Evolutionary conservation across 192 early-diverging fungal genomes (phyloP), one percentile per base, ranked within the genome.

Genomic region (Coemansia sp.): DNA sequence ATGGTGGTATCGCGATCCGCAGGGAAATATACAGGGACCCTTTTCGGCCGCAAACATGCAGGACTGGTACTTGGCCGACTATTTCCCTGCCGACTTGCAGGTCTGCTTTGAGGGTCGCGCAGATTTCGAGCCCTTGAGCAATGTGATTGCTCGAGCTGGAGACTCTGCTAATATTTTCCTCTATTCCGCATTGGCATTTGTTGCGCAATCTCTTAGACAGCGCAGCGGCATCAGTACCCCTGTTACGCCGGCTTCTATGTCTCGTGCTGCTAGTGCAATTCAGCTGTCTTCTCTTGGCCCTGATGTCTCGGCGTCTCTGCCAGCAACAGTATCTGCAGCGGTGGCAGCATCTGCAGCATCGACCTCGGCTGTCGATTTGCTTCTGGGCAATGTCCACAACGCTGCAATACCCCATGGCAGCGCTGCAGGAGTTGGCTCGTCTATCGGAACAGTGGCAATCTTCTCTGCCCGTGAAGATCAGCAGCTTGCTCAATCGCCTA

Each of bases 31-130:
- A 25, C 95, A 96, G 75, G 96, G 95, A 22, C 95, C 96, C 25
- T 99, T 97, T 70, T 76, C 85, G 10, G 85, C 90, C 17, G 75
- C 89, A 12, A 90, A 95, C 55, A 99, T 99, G 96, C 93, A 99
- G 50, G 94, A 93, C 42, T 99, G 96, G 96, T 94, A 87, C 78
- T 85, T 85, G 22, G 89, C 85, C 22, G 92, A 91, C 28, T 99
- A 93, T 73, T 97, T 99, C 68, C 82, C 84, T 0, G 78, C 84
- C 20, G 87, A 89, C 48, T 83, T 99, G 33, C 88, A 93, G 28
- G 89, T 99, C 33, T 89, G 90, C 76, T 84, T 88, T 45, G 90
- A 91, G 30, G 91, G 91, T 48, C 91, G 94, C 31, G 31, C 85
- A 3, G 72, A 71, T 3, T 97, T 94, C 76, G 92, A 95, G 67